Conservation (phyloP, 2,329 filamentous ascomycete genomes). For the Blastomyces gilchristii region DNA sequence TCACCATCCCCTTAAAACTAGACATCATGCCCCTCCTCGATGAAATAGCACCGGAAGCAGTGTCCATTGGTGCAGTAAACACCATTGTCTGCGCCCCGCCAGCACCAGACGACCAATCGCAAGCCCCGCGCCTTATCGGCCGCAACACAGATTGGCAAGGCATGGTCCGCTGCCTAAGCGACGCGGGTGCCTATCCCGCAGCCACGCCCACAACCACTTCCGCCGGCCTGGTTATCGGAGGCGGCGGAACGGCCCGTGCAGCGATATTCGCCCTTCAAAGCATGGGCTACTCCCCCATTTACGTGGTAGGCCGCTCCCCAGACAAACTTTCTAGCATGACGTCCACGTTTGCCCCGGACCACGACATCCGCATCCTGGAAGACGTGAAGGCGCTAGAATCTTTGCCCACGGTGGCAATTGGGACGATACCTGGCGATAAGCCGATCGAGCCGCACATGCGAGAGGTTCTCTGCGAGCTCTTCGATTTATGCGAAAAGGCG, state of each 20-base stretch:
- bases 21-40: conserved; percentile 77
- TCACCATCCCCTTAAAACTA: conserved; percentile 90
- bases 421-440: conserved; percentile 80
- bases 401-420: conserved; percentile 63
- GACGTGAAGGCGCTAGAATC: conserved; percentile 43
- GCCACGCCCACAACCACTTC: conserved; percentile 25
- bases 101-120: conserved; percentile 31
- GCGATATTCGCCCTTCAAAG: conserved; percentile 79
- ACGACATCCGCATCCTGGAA: conserved; percentile 57
- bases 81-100: conserved; percentile 60
- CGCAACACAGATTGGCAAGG: conserved; percentile 96
- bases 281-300: conserved; percentile 77
- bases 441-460: conserved; percentile 65
- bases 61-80: conserved; percentile 83
- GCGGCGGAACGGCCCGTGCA: conserved; percentile 82
- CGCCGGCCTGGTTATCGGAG: conserved; percentile 73
- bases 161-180: conserved; percentile 69
- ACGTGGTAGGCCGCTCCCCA: conserved; percentile 68
- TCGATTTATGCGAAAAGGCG: conserved; percentile 12
- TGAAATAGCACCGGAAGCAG: conserved; percentile 65
- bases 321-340: conserved; percentile 58
- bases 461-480: conserved; percentile 50
- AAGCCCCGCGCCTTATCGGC: conserved; percentile 53
- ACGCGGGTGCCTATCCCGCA: conserved; percentile 50
- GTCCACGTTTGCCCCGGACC: conserved; percentile 61